phyloP scores from a whole-genome alignment of 345 rosid genomes.

The Eucalyptus cloeziana region DNA sequence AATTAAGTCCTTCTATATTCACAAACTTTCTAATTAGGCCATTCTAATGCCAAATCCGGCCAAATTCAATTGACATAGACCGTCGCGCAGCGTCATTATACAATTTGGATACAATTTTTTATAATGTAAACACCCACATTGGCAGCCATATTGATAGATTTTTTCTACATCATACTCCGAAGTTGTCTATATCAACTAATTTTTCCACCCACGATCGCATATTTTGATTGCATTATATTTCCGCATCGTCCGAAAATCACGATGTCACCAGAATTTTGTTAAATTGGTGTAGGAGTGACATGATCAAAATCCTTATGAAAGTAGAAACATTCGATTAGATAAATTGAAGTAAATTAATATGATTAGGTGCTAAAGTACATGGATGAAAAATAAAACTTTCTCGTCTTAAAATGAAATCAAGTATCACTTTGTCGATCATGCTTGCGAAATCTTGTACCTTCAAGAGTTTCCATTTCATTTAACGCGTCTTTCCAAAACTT shows the following conservation, averaged over 20 bases:
- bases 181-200: not conserved
- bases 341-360: not conserved
- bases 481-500: not conserved
- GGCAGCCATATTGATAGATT: not conserved
- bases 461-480: not conserved
- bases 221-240: not conserved
- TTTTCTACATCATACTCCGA: not conserved
- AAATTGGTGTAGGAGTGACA: not conserved
- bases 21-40: not conserved
- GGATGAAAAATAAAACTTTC: not conserved
- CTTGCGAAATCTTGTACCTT: not conserved
- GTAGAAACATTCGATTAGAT: not conserved
- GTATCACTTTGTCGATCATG: not conserved
- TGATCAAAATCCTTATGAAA: not conserved
- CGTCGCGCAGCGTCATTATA: fast-evolving
- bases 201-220: fast-evolving
- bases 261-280: not conserved
- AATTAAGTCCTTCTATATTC: not conserved
- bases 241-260: fast-evolving
- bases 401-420: not conserved
- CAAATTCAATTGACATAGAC: not conserved
- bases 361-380: not conserved
- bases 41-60: not conserved
- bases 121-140: not conserved
- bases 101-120: not conserved